A percentile compares a stretch with the other conserved stretches of the same genome.
Evolutionary conservation across 192 early-diverging fungal genomes (phyloP).

Genomic region (Geranomyces michiganensis): DNA sequence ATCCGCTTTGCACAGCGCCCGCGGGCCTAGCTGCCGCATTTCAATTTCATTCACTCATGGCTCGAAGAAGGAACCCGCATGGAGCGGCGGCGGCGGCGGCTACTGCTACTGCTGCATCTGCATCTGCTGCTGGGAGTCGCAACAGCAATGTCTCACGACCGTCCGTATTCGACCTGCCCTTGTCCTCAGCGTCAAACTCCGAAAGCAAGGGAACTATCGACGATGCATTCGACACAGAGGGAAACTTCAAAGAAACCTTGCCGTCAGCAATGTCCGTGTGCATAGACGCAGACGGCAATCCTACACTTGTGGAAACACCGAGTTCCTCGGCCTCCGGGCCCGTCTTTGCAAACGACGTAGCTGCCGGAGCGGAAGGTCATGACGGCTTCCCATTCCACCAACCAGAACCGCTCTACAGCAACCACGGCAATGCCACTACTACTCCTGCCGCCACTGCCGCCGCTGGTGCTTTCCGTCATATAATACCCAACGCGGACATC

Average conservation of each 20-base stretch:
- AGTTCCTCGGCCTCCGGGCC: too few relatives aligned
- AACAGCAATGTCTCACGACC: too few relatives aligned
- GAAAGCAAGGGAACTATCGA: not conserved
- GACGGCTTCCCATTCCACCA: not conserved
- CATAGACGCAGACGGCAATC: conserved; percentile 24
- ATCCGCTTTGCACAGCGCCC: too few relatives aligned
- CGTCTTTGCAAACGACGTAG: too few relatives aligned
- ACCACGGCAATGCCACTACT: too few relatives aligned
- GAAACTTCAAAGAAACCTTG: conserved; percentile 23
- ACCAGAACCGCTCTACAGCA: not conserved
- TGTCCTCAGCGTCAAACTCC: not conserved
- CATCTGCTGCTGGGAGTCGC: too few relatives aligned
- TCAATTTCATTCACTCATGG: too few relatives aligned
- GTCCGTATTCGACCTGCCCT: not conserved
- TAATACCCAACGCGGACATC: not conserved
- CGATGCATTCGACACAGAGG: conserved; percentile 31
- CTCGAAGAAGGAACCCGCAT: too few relatives aligned
- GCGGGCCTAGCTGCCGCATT: too few relatives aligned
- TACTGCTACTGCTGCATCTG: too few relatives aligned
- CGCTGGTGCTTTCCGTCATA: not conserved
- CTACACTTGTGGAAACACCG: conserved; percentile 14
- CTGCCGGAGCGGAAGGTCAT: too few relatives aligned
- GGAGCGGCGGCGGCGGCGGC: too few relatives aligned
- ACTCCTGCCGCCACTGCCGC: not conserved
- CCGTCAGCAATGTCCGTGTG: conserved; percentile 2